Conservation (phyloP, 2,329 filamentous ascomycete genomes). For the Aspergillus calidoustus region DNA sequence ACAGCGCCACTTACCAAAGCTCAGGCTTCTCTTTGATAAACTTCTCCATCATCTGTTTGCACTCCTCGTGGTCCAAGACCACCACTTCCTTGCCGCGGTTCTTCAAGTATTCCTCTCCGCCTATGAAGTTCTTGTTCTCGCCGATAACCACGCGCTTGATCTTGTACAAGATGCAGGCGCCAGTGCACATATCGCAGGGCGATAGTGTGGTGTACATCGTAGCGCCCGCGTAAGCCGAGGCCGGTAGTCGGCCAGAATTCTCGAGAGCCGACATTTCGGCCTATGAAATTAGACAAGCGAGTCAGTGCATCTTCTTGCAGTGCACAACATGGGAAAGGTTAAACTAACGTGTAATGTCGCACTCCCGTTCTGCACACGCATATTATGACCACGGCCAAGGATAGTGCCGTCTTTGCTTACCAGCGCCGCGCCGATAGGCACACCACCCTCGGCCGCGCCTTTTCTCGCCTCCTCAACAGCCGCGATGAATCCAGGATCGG, state of each 20-base stretch:
- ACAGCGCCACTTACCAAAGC: constrained; percentile 62
- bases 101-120: constrained; percentile 72
- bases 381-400: constrained; percentile 74
- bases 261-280: constrained; percentile 78
- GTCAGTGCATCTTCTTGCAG: not conserved
- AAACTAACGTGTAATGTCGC: constrained; percentile 70
- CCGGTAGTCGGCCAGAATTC: constrained; percentile 72
- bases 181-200: constrained; percentile 82
- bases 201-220: constrained; percentile 86
- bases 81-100: constrained; percentile 72
- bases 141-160: constrained; percentile 75
- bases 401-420: constrained; percentile 72
- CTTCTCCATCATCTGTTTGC: constrained; percentile 69
- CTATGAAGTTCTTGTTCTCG: constrained; percentile 76
- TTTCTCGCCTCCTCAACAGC: constrained; percentile 62
- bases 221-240: constrained; percentile 68
- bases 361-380: constrained; percentile 73
- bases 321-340: not conserved
- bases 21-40: constrained; percentile 75
- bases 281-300: constrained; percentile 44
- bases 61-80: constrained; percentile 69
- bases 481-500: constrained; percentile 59
- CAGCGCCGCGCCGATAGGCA: constrained; percentile 64
- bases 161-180: constrained; percentile 76
- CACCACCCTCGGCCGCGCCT: constrained; percentile 61